A percentile compares a stretch with the other conserved stretches of the same genome.
phyloP scores from a whole-genome alignment of 2,329 filamentous ascomycete species.

The Ascochyta lentis region DNA sequence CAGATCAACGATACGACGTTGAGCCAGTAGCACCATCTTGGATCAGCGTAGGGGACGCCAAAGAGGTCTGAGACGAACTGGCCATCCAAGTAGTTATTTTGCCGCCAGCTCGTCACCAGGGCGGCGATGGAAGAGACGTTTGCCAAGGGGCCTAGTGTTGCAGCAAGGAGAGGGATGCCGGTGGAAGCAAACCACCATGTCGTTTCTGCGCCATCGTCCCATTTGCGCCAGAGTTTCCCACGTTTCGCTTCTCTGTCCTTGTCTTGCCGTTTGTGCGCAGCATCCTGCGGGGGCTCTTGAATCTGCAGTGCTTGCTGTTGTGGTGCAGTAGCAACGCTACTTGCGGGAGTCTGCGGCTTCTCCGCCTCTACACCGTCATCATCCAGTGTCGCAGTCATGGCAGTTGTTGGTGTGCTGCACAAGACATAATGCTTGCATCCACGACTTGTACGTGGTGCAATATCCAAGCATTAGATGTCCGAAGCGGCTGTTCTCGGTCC shows the following conservation, averaged over 20 bases:
- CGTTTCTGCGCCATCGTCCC: constrained; percentile 10
- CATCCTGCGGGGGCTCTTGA: background rate
- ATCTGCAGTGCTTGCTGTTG: background rate
- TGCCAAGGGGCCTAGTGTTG: constrained; percentile 83
- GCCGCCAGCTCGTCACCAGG: constrained; percentile 80
- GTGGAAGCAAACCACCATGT: constrained; percentile 51
- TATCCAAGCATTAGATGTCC: background rate
- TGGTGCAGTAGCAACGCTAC: background rate
- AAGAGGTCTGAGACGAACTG: constrained; percentile 58
- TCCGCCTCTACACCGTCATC: background rate
- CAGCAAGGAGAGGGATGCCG: constrained; percentile 69
- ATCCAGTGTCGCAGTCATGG: background rate
- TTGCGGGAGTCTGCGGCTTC: constrained; percentile 4
- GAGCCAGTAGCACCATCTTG: constrained; percentile 66
- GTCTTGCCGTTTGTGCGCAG: background rate
- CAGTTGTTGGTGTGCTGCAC: background rate
- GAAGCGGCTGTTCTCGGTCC: background rate
- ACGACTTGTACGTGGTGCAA: background rate
- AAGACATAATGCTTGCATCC: background rate
- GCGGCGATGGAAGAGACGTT: constrained; percentile 89
- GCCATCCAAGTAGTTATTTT: constrained; percentile 59
- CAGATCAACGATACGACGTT: constrained; percentile 80
- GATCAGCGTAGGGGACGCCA: constrained; percentile 69
- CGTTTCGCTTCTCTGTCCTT: background rate
- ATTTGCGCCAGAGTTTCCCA: constrained; percentile 7